Base-by-base conservation (phyloP, 768 basidiomycete species). In the Boletus sensibilis region DNA sequence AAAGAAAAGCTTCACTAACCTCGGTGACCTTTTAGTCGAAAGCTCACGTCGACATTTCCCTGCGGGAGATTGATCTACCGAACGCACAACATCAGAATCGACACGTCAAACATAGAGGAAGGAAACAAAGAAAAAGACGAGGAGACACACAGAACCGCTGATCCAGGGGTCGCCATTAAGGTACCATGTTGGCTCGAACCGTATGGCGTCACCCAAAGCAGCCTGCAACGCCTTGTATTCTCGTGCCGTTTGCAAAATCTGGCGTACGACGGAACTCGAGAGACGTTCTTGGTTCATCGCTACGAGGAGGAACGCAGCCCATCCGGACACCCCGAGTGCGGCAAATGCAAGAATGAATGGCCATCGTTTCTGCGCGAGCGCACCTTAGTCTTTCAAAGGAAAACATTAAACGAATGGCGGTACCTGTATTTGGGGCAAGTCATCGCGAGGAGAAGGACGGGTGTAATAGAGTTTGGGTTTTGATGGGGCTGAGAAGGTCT, bases 251-350 rank as follows among this genome's bases (percentile, higher is more conserved):
- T 80, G 78, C 72, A 88, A 69, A 52, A 91, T 77, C 61, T 83
- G 85, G 43, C 82, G 81, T 56, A 86, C 83, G 31, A 91, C 84
- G 4, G 90, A 91, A 58, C 84, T 87, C 25, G 88, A 83, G 29
- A 91, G 77, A 62, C 84, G 86, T 65, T 92, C 90, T 67, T 88
- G 83, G 73, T 92, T 92, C 54, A 83, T 85, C 11, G 83, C 85
- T 56, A 82, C 85, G 29, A 79, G 76, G 62, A 90, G 78, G 68
- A 92, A 92, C 8, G 77, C 78, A 4, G 73, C 81, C 90, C 90
- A 91, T 8, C 79, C 82, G 1, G 82, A 68, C 2, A 87, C 69
- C 16, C 88, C 90, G 7, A 82, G 55, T 0, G 74, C 72, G 18
- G 78, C 74, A 41, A 82, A 71, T 0, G 74, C 79, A 35, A 85